Evolutionary conservation across 2,329 filamentous ascomycete genomes (phyloP).

Genomic region (Pseudogymnoascus verrucosus): DNA sequence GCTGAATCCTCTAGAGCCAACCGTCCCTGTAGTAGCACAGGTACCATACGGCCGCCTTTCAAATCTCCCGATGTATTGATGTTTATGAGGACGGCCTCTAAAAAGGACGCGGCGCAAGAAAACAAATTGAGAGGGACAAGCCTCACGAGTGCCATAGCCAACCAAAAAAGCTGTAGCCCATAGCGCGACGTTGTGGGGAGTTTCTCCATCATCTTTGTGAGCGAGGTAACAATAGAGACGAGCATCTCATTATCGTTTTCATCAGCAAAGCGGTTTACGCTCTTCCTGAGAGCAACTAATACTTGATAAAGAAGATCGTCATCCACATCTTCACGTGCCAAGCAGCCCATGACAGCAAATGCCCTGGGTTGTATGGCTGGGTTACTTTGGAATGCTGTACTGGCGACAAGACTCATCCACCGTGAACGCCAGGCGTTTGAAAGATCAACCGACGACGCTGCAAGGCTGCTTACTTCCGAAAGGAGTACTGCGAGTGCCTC

Average conservation of each 20-base stretch:
- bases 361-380: slow-evolving; percentile 62
- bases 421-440: slow-evolving; percentile 62
- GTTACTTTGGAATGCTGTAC: slow-evolving; percentile 66
- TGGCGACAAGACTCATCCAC: slow-evolving; percentile 67
- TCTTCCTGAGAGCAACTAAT: slow-evolving; percentile 57
- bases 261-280: slow-evolving; percentile 56
- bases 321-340: slow-evolving; percentile 64
- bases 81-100: slow-evolving; percentile 57
- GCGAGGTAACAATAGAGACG: slow-evolving; percentile 55
- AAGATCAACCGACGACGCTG: slow-evolving; percentile 55
- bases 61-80: slow-evolving; percentile 54
- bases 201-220: slow-evolving; percentile 66
- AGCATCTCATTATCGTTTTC: slow-evolving; percentile 61
- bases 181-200: slow-evolving; percentile 59
- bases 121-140: slow-evolving; percentile 56
- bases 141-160: slow-evolving; percentile 57
- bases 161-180: slow-evolving; percentile 61
- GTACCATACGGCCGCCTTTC: slow-evolving; percentile 50
- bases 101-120: slow-evolving; percentile 56
- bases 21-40: slow-evolving; percentile 53
- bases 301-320: slow-evolving; percentile 66
- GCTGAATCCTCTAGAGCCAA: slow-evolving; percentile 54
- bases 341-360: slow-evolving; percentile 63
- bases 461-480: slow-evolving; percentile 55
- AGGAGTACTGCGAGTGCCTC: slow-evolving; percentile 55